phyloP scores from a whole-genome alignment of 352 stramenopile genomes.

The Pythium guiyangense region DNA sequence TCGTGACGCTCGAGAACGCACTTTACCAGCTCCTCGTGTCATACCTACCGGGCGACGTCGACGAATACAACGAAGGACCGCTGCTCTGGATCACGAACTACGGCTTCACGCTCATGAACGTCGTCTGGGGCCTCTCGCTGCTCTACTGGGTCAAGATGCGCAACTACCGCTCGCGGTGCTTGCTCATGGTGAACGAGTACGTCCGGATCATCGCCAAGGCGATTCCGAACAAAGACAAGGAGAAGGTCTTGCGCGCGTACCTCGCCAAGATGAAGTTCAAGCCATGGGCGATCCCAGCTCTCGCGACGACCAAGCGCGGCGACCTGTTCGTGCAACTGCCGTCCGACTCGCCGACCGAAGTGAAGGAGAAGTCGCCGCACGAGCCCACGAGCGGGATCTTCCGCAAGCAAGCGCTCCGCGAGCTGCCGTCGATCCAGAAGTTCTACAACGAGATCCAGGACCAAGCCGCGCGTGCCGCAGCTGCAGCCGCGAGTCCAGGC shows the following conservation, averaged over 20 bases:
- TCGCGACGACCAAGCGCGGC: constrained; percentile 13
- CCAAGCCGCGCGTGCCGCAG: neutral
- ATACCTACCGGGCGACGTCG: neutral
- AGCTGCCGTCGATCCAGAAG: constrained; percentile 16
- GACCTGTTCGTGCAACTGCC: constrained; percentile 19
- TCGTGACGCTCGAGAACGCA: constrained; percentile 29
- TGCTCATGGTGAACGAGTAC: constrained; percentile 20
- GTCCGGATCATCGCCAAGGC: constrained; percentile 15
- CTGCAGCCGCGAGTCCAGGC: neutral
- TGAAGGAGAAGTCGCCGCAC: constrained; percentile 6
- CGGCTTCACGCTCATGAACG: constrained; percentile 23
- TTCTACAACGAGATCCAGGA: constrained; percentile 12
- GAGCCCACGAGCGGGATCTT: constrained; percentile 14
- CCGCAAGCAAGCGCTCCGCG: constrained; percentile 16
- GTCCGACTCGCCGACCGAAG: constrained; percentile 14
- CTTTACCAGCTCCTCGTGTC: constrained; percentile 16
- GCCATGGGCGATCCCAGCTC: constrained; percentile 6
- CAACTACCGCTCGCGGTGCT: constrained; percentile 6
- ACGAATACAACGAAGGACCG: constrained; percentile 3
- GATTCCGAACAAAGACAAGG: constrained; percentile 14
- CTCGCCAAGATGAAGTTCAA: constrained; percentile 10
- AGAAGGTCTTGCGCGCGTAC: constrained; percentile 16
- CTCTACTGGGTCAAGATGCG: constrained; percentile 19
- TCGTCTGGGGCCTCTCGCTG: constrained; percentile 18
- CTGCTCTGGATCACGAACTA: constrained; percentile 18